Conservation (phyloP, 2,329 filamentous ascomycete genomes). For the Cladosporium austrohemisphaericum region DNA sequence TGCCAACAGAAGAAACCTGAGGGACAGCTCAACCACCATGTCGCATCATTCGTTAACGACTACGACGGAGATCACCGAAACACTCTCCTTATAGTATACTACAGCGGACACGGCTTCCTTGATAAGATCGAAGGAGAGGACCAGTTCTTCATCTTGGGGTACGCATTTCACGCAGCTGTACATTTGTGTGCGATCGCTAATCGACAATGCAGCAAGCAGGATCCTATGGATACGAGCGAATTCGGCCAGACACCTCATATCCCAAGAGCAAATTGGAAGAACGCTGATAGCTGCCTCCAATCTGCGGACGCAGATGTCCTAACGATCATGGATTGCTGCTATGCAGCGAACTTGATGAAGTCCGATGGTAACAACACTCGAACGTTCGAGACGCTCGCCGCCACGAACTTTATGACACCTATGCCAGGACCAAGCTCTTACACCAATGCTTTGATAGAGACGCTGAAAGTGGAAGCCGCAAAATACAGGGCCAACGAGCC, state of each 20-base stretch:
- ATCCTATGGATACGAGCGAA: neutral
- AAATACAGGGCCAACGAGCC: neutral
- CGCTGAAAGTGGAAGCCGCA: neutral
- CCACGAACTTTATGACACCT: neutral
- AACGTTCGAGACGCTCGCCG: neutral
- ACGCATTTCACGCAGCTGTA: neutral
- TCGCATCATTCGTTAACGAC: constrained; percentile 30
- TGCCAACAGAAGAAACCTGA: constrained; percentile 33
- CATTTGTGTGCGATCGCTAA: neutral
- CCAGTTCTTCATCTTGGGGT: neutral
- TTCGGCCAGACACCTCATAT: constrained; percentile 7
- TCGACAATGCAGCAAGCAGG: neutral
- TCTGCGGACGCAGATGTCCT: constrained; percentile 35
- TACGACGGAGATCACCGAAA: constrained; percentile 17
- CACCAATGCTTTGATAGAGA: neutral
- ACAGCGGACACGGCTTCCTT: constrained; percentile 35
- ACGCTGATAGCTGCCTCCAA: constrained; percentile 31
- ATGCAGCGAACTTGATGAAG: constrained; percentile 35
- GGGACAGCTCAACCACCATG: constrained; percentile 31
- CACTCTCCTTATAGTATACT: constrained; percentile 33
- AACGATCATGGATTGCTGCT: constrained; percentile 40
- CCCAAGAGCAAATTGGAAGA: constrained; percentile 28
- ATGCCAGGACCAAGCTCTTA: neutral
- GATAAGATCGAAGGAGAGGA: neutral
- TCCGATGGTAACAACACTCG: neutral